A percentile compares a stretch with the other conserved stretches of the same genome.
Conservation (phyloP, 208 protist genomes). For the Acanthamoeba triangularis region DNA sequence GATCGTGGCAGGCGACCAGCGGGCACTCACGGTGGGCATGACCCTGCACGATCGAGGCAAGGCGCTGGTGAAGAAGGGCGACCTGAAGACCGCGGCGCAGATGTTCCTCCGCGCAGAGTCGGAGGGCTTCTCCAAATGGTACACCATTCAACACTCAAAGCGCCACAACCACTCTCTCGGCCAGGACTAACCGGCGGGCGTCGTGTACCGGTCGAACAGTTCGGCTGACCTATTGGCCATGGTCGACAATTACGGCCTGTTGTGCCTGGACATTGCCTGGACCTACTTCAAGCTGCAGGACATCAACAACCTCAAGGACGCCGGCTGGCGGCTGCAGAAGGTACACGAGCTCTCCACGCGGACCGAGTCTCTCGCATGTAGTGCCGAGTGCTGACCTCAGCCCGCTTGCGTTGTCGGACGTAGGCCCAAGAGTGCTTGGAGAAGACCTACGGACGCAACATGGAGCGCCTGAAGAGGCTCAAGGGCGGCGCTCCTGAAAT, state of each 20-base stretch:
- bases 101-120: constrained; percentile 40
- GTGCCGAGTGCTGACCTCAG: too few relatives aligned
- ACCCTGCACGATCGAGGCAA: constrained; percentile 56
- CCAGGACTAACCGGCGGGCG: background rate
- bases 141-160: background rate
- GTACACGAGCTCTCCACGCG: background rate
- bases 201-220: background rate
- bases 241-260: constrained; percentile 58
- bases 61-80: constrained; percentile 23
- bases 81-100: constrained; percentile 32
- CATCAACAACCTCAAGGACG: constrained; percentile 35
- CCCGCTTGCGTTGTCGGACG: too few relatives aligned
- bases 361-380: background rate
- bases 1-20: constrained; percentile 14
- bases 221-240: constrained; percentile 7
- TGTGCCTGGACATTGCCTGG: constrained; percentile 73
- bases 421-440: constrained; percentile 4
- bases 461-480: constrained; percentile 44
- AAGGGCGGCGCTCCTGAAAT: constrained; percentile 63
- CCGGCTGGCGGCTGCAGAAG: constrained; percentile 51
- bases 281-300: constrained; percentile 58
- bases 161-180: background rate
- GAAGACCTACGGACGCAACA: constrained; percentile 58
- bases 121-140: constrained; percentile 46
- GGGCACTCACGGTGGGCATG: constrained; percentile 52